phyloP scores from a whole-genome alignment of 768 basidiomycete genomes.

The Termitomyces sp. region DNA sequence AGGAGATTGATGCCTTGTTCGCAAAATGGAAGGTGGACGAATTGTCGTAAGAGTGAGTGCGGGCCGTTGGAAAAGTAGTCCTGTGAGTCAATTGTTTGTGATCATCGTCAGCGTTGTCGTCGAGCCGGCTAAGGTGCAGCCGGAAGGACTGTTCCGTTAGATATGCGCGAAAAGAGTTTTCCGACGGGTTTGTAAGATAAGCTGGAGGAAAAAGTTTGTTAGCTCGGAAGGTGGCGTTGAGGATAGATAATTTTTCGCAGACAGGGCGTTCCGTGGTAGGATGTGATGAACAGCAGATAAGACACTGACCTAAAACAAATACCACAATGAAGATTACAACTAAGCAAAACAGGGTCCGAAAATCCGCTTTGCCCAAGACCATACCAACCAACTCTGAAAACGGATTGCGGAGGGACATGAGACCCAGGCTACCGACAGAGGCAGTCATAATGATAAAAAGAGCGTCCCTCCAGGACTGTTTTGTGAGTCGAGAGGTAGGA shows the following conservation, averaged over 20 bases:
- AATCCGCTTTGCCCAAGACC: constrained; percentile 57
- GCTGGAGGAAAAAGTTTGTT: constrained; percentile 46
- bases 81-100: constrained; percentile 34
- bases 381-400: constrained; percentile 49
- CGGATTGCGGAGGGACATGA: constrained; percentile 58
- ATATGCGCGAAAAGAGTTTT: constrained; percentile 90
- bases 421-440: constrained; percentile 59
- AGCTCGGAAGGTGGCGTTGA: constrained; percentile 15
- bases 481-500: constrained; percentile 31
- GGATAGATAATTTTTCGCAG: neutral
- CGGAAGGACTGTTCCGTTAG: constrained; percentile 98
- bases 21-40: constrained; percentile 77
- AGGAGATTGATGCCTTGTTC: constrained; percentile 87
- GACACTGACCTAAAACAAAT: constrained; percentile 66
- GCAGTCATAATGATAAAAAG: constrained; percentile 62
- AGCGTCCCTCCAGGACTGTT: constrained; percentile 42
- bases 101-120: constrained; percentile 61
- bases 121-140: constrained; percentile 84
- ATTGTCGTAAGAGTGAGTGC: constrained; percentile 32
- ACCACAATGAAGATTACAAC: constrained; percentile 67
- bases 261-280: neutral
- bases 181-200: constrained; percentile 92
- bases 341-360: constrained; percentile 69
- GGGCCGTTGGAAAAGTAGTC: constrained; percentile 24
- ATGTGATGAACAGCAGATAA: neutral